These are phyloP conservation scores for Wallemia ichthyophaga DNA, from an alignment of 1,284 basidiomycete genomes.

Conservation along the genomic window DNA sequence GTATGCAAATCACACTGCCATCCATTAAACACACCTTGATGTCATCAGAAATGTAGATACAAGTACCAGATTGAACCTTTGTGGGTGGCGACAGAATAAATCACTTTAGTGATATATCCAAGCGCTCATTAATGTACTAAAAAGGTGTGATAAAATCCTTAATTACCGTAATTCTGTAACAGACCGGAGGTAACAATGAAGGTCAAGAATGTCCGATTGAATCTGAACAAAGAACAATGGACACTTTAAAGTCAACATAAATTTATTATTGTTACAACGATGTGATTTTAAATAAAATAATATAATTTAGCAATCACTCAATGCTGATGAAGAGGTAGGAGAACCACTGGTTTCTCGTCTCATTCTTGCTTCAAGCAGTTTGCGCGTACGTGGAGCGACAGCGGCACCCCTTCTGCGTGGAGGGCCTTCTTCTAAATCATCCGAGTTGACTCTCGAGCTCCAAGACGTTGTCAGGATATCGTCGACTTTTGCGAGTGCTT, in stretches of 20 bases:
- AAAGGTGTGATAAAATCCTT: too few species aligned
- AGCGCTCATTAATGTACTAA: too few species aligned
- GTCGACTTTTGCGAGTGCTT: not conserved
- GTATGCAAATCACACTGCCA: too few species aligned
- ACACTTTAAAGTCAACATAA: not conserved
- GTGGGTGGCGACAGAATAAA: too few species aligned
- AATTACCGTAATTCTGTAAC: too few species aligned
- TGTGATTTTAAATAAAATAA: not conserved
- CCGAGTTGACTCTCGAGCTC: not conserved
- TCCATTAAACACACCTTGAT: too few species aligned
- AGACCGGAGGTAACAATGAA: too few species aligned
- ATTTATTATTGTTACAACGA: not conserved
- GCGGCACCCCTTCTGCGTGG: not conserved
- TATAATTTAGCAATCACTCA: not conserved
- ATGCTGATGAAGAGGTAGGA: not conserved
- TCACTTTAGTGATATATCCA: too few species aligned
- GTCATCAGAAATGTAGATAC: too few species aligned
- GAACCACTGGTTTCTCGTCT: not conserved
- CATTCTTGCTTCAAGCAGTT: not conserved
- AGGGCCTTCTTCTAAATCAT: not conserved
- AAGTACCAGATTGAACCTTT: too few species aligned
- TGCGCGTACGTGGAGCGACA: not conserved
- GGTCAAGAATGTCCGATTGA: not conserved
- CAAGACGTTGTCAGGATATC: not conserved
- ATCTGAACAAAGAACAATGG: not conserved